Evolutionary conservation across 768 basidiomycete genomes (phyloP), one percentile per base, ranked within the genome.

Genomic region (Pisolithus albus): DNA sequence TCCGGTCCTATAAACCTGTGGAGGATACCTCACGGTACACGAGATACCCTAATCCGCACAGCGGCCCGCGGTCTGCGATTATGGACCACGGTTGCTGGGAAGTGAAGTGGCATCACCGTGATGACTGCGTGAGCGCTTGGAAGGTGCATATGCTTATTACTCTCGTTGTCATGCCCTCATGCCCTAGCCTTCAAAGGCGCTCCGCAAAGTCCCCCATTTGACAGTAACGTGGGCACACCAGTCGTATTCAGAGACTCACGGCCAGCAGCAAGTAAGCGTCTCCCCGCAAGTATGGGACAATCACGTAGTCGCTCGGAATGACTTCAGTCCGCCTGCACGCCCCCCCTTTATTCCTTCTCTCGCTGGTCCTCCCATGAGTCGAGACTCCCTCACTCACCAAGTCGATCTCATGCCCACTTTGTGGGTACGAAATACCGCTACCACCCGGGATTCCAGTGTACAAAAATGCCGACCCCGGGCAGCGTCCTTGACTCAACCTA

Each of bases 221-320:
- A 82, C 78, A 1, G 83, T 87, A 7, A 86, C 86, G 21, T 90
- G 88, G 88, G 85, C 87, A 16, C 88, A 90, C 64, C 83, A 84
- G 52, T 77, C 74, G 44, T 50, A 55, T 36, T 54, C 43, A 21
- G 6, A 51, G n/a, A 34, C 49, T 26, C 55, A 54, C 32, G 61
- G 64, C 26, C 55, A 55, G 0, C 64, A 55, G 30, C 19, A 41
- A 26, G 52, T 61, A 38, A 44, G 34, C 26, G 28, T 15, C 34
- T 56, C 46, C 30, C 49, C 52, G 32, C 50, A 56, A 47, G 51
- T 52, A 46, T 67, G 63, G 61, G 61, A 57, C 46, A n/a, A 15
- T 16, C n/a, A 46, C 26, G 30, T 26, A 16, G 16, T 16, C 18
- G 4, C 28, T 18, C 45, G 21, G 15, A 3, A 32, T 16, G 18